Conservation (phyloP, 2,329 filamentous ascomycete species). For the Boeremia exigua region DNA sequence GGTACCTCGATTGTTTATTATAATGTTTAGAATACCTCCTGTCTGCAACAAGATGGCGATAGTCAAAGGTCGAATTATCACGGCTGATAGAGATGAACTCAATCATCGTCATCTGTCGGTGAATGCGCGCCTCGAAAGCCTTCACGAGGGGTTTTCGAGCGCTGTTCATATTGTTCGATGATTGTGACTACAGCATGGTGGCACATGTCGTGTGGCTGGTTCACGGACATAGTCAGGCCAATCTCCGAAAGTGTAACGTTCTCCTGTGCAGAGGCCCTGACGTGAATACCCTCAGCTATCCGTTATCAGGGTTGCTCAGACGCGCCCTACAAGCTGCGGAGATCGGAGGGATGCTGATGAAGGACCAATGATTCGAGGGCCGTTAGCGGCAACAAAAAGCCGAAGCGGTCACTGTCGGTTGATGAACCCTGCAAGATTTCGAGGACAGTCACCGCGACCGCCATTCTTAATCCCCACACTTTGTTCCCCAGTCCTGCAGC, state of each 20-base stretch:
- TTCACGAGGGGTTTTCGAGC: no score
- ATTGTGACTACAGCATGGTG: no score
- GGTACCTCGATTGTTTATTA: background rate
- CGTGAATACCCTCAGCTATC: constrained; percentile 39
- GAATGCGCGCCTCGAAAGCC: no score
- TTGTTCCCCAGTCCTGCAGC: constrained; percentile 18
- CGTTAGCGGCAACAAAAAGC: constrained; percentile 18
- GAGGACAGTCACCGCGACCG: constrained; percentile 16
- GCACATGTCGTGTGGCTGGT: no score
- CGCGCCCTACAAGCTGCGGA: constrained; percentile 20
- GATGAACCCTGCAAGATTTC: constrained; percentile 30
- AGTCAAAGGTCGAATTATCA: no score
- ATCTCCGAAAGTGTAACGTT: no score
- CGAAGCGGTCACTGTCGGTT: constrained; percentile 38
- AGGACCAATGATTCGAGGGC: constrained; percentile 9
- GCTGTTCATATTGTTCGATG: no score
- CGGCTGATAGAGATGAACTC: no score
- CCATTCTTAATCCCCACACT: constrained; percentile 19
- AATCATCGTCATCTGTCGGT: no score
- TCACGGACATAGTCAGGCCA: no score
- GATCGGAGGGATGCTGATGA: constrained; percentile 4
- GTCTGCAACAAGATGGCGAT: no score
- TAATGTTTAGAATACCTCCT: background rate
- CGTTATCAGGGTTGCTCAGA: constrained; percentile 17
- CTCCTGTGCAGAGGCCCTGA: background rate